Conservation (phyloP, 2,329 filamentous ascomycete genomes). For the Cladobotryum protrusum region DNA sequence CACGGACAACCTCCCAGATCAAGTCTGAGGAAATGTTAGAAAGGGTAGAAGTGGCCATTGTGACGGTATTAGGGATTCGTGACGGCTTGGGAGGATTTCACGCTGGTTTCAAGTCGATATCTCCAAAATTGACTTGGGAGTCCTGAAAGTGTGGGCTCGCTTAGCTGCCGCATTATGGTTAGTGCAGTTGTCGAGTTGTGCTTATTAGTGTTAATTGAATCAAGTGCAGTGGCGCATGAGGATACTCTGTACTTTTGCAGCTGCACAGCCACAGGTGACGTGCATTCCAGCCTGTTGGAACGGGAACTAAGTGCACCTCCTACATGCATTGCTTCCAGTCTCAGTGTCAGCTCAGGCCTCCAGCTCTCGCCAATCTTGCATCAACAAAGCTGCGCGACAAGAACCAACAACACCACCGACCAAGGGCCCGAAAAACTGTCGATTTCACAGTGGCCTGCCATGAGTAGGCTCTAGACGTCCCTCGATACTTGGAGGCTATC, state of each 20-base stretch:
- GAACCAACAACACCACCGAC: not conserved
- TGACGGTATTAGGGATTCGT: constrained; percentile 35
- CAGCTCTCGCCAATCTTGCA: not conserved
- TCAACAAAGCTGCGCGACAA: not conserved
- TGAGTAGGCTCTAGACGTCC: constrained; percentile 6
- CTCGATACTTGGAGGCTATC: too few relatives aligned
- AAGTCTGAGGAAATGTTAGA: constrained; percentile 83
- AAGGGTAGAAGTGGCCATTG: constrained; percentile 50
- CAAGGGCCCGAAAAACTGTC: not conserved
- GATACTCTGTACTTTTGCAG: not conserved
- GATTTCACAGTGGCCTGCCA: constrained; percentile 4
- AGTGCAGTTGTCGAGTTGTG: constrained; percentile 18
- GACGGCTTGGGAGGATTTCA: constrained; percentile 13
- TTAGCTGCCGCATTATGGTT: constrained; percentile 27
- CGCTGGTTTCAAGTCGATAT: constrained; percentile 2
- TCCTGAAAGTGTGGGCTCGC: constrained; percentile 37
- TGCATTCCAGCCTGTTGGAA: not conserved
- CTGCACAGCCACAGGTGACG: not conserved
- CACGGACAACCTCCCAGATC: constrained; percentile 93
- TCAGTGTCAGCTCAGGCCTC: not conserved
- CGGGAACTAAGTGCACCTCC: too few relatives aligned
- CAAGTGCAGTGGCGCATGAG: constrained; percentile 2
- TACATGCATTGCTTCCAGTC: too few relatives aligned
- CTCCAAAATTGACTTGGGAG: constrained; percentile 20
- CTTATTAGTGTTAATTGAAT: constrained; percentile 18